Base-by-base conservation (phyloP, 345 rosid species). In the Arabidopsis arenosa region DNA sequence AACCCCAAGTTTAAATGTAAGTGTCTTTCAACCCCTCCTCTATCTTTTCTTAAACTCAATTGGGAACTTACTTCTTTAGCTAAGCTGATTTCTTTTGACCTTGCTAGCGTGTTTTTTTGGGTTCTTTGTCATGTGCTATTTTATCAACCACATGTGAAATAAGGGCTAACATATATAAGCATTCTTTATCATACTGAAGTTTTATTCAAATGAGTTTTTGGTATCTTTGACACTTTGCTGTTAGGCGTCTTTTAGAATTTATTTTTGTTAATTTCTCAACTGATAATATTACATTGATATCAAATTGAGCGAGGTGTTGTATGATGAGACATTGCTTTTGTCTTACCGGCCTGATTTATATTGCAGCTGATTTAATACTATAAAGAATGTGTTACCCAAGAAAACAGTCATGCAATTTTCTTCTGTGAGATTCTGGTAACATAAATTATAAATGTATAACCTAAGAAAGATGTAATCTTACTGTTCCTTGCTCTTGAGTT, bases 1-100 rank as follows among this genome's bases (percentile, higher is more conserved):
- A 12, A 68, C 77, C 15, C 75, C 72, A 60, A 74, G 58, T 68
- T 60, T 55, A 65, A 66, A 56, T 65, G 93, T 87, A 80, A 79
- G 85, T 51, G 12, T 67, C 66, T 63, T 76, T 48, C 47, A 30
- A 12, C 35, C 52, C 41, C 63, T 55, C 54, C 0, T 60, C 65
- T 60, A n/a, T 6, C 45, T 39, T 68, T 52, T 58, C n/a, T 75
- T 63, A 17, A 13, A 44, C 13, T 40, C 17, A 44, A 9, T 58
- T 49, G 32, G 57, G 48, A 52, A 15, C 14, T 4, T 41, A 18
- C 40, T 7, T n/a, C 69, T 53, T n/a, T 51, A 40, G 45, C 54
- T 49, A 45, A 44, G 47, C 57, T 64, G 36, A 48, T 36, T 56
- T 53, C 7, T 32, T 9, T 13, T 49, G 54, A 49, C 5, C 23